Base-by-base conservation (phyloP, 1,139 yeast genomes). In the Zygosaccharomyces sapae region DNA sequence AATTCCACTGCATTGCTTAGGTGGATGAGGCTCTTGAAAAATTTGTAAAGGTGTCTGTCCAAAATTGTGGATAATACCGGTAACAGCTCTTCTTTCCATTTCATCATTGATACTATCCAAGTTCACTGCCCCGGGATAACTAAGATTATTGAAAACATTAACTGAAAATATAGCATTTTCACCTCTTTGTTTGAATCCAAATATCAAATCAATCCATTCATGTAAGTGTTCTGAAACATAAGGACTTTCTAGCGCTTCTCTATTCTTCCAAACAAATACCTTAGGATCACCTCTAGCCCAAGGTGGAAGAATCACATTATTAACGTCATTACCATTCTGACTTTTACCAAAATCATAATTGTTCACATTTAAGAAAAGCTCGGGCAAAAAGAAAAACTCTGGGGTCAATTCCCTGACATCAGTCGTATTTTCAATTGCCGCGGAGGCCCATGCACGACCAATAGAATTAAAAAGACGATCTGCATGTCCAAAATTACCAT, bases 381-480 rank as follows among this genome's bases (percentile, higher is more conserved):
- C 95, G 0, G 95, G 92, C 9, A 87, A 69, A 56, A 77, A 87
- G 59, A 75, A 87, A 62, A 88, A 87, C 60, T 87, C 96, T 0
- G 96, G 96, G 3, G 81, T 84, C 43, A 87, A 68, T 57, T 87
- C 96, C 49, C 96, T 70, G 1, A 87, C 95, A 68, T 87, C 96
- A 0, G 95, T 84, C 2, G 92, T 83, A 58, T 82, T 83, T 39
- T 86, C 95, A 44, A 67, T 67, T 0, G 95, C 80, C 0, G 95
- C 87, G 4, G 94, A 84, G 12, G 64, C 62, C 96, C 96, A 87
- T 0, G 95, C 82, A 52, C 83, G 79, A 25, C 75, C 77, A 22
- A 87, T 69, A 0, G 94, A 84, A 55, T 80, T 76, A 62, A 87
- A 87, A 8, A 86, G 65, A 48, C 96, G 68, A 62, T 87, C 95